phyloP scores from a whole-genome alignment of 2,329 filamentous ascomycete species.

The Dactylellina sp. region DNA sequence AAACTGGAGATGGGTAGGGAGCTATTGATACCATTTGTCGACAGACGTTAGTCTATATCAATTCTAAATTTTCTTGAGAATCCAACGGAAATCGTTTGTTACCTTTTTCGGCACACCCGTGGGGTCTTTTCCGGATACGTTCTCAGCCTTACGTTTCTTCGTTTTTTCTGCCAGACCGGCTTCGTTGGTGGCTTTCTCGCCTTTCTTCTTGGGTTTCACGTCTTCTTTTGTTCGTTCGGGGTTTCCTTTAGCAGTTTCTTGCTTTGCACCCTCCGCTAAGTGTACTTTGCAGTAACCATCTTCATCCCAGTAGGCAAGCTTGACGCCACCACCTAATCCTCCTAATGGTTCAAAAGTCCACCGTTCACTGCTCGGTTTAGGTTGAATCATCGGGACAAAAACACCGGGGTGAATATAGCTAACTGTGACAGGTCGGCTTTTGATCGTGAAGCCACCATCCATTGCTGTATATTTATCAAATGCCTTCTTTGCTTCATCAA shows the following conservation, averaged over 20 bases:
- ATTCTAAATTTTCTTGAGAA: neutral
- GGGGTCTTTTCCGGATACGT: conserved; percentile 62
- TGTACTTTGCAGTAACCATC: conserved; percentile 77
- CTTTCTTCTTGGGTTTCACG: conserved; percentile 67
- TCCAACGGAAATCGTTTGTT: conserved; percentile 9
- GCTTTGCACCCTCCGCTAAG: conserved; percentile 64
- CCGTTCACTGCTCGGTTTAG: conserved; percentile 69
- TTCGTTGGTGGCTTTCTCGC: conserved; percentile 55
- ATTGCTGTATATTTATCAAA: conserved; percentile 77
- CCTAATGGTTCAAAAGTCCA: conserved; percentile 78
- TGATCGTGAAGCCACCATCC: conserved; percentile 78
- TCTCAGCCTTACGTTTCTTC: conserved; percentile 61
- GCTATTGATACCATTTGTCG: conserved; percentile 62
- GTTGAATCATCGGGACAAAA: conserved; percentile 78
- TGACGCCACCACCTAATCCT: conserved; percentile 71
- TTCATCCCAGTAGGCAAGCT: conserved; percentile 81
- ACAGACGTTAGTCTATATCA: conserved; percentile 16
- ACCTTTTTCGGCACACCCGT: conserved; percentile 62
- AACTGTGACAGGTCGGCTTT: conserved; percentile 76
- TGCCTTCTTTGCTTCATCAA: conserved; percentile 80
- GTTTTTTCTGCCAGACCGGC: conserved; percentile 56
- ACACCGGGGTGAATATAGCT: conserved; percentile 86
- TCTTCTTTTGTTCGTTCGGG: conserved; percentile 62
- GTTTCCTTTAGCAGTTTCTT: conserved; percentile 1
- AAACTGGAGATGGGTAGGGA: conserved; percentile 76